Conservation (phyloP, 192 early-diverging fungal species). For the Backusella mclennaniae region DNA sequence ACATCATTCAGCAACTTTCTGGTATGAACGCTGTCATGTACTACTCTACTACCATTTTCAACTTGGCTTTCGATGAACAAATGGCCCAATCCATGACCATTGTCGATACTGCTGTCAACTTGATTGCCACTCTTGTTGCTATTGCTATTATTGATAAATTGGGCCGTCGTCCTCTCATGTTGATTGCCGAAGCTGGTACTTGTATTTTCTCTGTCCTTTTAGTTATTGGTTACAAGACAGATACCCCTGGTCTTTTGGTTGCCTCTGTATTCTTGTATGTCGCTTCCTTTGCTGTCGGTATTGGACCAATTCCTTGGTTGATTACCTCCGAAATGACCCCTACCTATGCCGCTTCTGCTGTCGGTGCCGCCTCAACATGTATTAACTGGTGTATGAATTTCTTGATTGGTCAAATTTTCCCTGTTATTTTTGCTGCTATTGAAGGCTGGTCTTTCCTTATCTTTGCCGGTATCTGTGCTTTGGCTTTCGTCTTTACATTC, state of each 20-base stretch:
- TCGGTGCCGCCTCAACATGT: slow-evolving; percentile 67
- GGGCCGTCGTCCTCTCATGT: slow-evolving; percentile 65
- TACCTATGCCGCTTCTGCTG: slow-evolving; percentile 67
- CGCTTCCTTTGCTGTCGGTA: slow-evolving; percentile 74
- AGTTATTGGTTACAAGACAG: slow-evolving; percentile 58
- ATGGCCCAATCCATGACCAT: slow-evolving; percentile 63
- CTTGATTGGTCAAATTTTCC: slow-evolving; percentile 44
- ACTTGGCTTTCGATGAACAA: slow-evolving; percentile 50
- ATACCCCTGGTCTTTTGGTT: slow-evolving; percentile 55
- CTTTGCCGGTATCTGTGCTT: not conserved
- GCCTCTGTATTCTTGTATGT: slow-evolving; percentile 74
- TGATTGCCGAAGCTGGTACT: slow-evolving; percentile 62
- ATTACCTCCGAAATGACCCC: slow-evolving; percentile 77
- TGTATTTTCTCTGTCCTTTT: slow-evolving; percentile 59
- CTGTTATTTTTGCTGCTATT: slow-evolving; percentile 23
- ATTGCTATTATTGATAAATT: slow-evolving; percentile 59
- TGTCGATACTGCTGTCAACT: slow-evolving; percentile 54
- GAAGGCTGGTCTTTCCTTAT: slow-evolving; percentile 11
- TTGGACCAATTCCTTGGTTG: slow-evolving; percentile 83
- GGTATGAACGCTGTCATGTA: slow-evolving; percentile 86
- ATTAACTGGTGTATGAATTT: slow-evolving; percentile 69
- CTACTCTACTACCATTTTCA: slow-evolving; percentile 81
- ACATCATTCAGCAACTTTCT: slow-evolving; percentile 77
- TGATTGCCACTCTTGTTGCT: slow-evolving; percentile 61
- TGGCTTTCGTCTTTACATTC: slow-evolving; percentile 40